Evolutionary conservation across 2,329 filamentous ascomycete genomes (phyloP).

Genomic region (Ceratocystis huliohia): DNA sequence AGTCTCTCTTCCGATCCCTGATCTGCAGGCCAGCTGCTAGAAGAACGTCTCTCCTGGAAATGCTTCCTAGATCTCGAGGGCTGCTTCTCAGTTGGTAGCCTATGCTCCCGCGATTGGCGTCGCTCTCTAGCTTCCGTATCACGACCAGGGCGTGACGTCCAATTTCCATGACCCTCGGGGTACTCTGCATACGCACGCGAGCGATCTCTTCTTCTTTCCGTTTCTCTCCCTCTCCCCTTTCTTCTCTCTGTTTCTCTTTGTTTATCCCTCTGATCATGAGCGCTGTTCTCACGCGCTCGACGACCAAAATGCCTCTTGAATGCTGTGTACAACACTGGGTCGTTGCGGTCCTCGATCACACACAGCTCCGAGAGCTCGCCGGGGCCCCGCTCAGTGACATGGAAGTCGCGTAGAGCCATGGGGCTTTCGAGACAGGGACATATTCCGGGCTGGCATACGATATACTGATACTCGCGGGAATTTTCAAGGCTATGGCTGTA

Average conservation of each 20-base stretch:
- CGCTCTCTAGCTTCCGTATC: neutral
- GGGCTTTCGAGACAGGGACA: neutral
- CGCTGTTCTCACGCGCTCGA: neutral
- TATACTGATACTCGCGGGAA: neutral
- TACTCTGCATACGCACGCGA: neutral
- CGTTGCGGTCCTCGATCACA: neutral
- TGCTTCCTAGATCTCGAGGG: neutral
- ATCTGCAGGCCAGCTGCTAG: neutral
- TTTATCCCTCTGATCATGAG: neutral
- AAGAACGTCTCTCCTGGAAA: neutral
- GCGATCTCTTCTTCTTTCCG: neutral
- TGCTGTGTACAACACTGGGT: neutral
- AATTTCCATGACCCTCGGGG: neutral
- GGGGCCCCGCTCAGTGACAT: neutral
- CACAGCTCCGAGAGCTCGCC: neutral
- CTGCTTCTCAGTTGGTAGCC: neutral
- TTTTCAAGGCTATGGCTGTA: too few relatives aligned
- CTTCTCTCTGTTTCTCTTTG: neutral
- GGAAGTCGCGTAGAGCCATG: neutral
- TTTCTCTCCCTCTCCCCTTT: neutral
- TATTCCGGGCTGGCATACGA: neutral
- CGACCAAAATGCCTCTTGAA: neutral
- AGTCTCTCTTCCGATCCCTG: too few relatives aligned
- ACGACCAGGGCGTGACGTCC: neutral
- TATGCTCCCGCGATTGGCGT: too few relatives aligned